phyloP scores from a whole-genome alignment of 192 early-diverging fungal species.

The Kickxella alabastrina region DNA sequence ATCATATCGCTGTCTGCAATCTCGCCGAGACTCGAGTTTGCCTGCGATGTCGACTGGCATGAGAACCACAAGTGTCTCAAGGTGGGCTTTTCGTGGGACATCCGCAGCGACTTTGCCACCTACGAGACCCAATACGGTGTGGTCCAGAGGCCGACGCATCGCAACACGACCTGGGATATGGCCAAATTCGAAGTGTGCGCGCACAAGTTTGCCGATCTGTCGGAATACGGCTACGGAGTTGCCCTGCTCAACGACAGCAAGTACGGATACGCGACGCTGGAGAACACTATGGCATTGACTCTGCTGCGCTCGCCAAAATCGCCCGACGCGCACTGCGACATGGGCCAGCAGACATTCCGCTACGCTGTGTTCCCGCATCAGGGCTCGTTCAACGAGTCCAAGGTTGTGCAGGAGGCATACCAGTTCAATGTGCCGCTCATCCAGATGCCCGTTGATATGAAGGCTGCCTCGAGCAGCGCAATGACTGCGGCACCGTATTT shows the following conservation, averaged over 20 bases:
- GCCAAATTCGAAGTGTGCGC: constrained; percentile 93
- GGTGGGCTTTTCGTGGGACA: constrained; percentile 88
- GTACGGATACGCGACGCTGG: constrained; percentile 86
- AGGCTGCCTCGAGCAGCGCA: background rate
- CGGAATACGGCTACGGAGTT: constrained; percentile 92
- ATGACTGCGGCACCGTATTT: constrained; percentile 12
- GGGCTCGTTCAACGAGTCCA: constrained; percentile 73
- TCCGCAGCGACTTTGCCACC: constrained; percentile 77
- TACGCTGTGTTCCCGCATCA: constrained; percentile 90
- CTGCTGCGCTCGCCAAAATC: constrained; percentile 86
- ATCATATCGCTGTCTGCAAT: constrained; percentile 69
- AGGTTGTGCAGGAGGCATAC: constrained; percentile 84
- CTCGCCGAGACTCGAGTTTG: constrained; percentile 81
- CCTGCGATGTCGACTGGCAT: constrained; percentile 86
- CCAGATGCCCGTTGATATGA: constrained; percentile 30
- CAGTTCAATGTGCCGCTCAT: constrained; percentile 85
- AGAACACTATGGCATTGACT: constrained; percentile 76
- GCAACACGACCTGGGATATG: constrained; percentile 89
- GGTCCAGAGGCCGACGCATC: constrained; percentile 89
- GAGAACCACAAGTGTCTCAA: constrained; percentile 88
- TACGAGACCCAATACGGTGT: constrained; percentile 96
- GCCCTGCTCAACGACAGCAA: constrained; percentile 95
- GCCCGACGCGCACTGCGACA: constrained; percentile 56
- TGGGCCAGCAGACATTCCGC: constrained; percentile 75
- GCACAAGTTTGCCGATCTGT: constrained; percentile 96